phyloP scores from a whole-genome alignment of 495 filamentous ascomycete species.

The Daldinia caldariorum region DNA sequence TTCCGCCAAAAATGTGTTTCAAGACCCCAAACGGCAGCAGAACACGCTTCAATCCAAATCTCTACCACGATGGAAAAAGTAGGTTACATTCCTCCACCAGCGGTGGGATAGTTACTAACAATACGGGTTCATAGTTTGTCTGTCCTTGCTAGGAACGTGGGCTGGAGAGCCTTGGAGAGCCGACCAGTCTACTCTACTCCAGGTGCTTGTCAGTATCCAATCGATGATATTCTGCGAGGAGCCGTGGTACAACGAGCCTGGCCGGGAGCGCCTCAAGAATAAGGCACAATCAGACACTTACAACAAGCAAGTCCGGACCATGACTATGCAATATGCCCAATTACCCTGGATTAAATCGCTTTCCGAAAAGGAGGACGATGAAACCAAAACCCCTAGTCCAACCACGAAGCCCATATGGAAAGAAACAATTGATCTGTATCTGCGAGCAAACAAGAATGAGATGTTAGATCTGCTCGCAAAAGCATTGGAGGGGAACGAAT shows the following conservation, averaged over 20 bases:
- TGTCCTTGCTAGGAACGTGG: slow-evolving; percentile 70
- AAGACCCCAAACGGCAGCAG: slow-evolving; percentile 59
- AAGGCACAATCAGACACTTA: slow-evolving; percentile 45
- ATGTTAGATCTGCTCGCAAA: slow-evolving; percentile 9
- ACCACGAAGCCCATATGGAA: slow-evolving; percentile 17
- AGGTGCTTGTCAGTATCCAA: slow-evolving; percentile 69
- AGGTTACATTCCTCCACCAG: slow-evolving; percentile 24
- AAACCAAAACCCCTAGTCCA: neutral
- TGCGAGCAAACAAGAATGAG: slow-evolving; percentile 23
- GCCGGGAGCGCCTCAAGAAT: slow-evolving; percentile 47
- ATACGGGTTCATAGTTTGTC: slow-evolving; percentile 55
- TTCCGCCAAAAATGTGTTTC: slow-evolving; percentile 62
- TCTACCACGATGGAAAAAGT: slow-evolving; percentile 66
- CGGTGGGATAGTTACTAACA: slow-evolving; percentile 36
- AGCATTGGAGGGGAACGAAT: slow-evolving; percentile 2
- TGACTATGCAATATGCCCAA: slow-evolving; percentile 60
- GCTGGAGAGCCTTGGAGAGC: slow-evolving; percentile 63
- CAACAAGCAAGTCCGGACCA: slow-evolving; percentile 50
- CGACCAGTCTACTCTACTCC: slow-evolving; percentile 63
- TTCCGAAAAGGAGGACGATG: slow-evolving; percentile 11
- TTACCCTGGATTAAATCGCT: slow-evolving; percentile 56
- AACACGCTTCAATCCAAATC: slow-evolving; percentile 67
- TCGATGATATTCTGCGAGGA: slow-evolving; percentile 68
- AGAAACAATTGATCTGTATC: slow-evolving; percentile 21
- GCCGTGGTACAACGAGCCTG: slow-evolving; percentile 69